Evolutionary conservation across 345 rosid genomes (phyloP).

Genomic region (Carallia brachiata): DNA sequence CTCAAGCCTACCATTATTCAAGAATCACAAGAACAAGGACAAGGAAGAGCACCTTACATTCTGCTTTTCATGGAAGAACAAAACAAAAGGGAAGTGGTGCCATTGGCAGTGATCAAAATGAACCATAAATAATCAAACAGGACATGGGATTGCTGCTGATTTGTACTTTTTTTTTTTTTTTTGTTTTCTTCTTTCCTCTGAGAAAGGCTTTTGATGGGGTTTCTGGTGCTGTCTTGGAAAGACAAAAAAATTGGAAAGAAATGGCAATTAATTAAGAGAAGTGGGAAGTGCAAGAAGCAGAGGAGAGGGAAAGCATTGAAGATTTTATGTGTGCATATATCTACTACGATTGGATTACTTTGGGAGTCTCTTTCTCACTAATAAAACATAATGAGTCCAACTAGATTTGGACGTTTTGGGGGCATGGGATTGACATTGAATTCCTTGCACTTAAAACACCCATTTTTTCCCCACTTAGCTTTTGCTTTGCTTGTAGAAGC

Average conservation of each 20-base stretch:
- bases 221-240: conserved; percentile 6
- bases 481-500: conserved; percentile 11
- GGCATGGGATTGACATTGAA: neutral
- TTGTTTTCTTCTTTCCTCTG: neutral
- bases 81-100: neutral
- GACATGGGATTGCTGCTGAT: neutral
- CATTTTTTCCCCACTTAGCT: neutral
- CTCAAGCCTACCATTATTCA: conserved; percentile 1
- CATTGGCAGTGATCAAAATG: neutral
- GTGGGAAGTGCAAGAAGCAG: neutral
- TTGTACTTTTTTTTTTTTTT: neutral
- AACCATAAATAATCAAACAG: conserved; percentile 1
- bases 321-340: neutral
- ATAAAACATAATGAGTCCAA: neutral
- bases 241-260: neutral
- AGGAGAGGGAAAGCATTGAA: neutral
- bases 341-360: neutral
- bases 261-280: neutral
- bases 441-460: neutral
- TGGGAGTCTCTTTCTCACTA: neutral
- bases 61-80: neutral
- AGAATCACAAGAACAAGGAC: neutral
- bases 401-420: neutral
- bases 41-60: neutral
- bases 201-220: conserved; percentile 3